Evolutionary conservation across 495 filamentous ascomycete genomes (phyloP).

Genomic region (Hypoxylon cercidicola): DNA sequence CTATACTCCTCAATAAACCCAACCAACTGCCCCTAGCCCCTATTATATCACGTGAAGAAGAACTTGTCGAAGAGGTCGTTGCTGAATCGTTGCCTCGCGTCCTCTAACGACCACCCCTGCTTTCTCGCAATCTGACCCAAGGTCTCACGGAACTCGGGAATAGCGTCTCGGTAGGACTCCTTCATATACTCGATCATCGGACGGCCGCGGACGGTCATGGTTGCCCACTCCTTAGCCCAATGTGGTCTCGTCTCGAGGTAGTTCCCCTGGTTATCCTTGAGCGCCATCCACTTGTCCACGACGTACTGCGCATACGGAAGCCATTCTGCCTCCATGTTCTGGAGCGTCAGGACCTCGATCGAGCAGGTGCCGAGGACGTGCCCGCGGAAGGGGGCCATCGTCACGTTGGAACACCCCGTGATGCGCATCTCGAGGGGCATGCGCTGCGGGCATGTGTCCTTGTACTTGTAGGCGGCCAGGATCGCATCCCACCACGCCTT

Average conservation of each 20-base stretch:
- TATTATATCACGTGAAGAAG: constrained; percentile 1
- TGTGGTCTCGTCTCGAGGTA: constrained; percentile 59
- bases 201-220: constrained; percentile 41
- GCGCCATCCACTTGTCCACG: constrained; percentile 59
- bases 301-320: constrained; percentile 56
- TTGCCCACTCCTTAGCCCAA: constrained; percentile 66
- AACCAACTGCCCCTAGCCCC: neutral
- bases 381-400: constrained; percentile 63
- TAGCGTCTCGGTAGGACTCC: constrained; percentile 57
- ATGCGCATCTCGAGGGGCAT: constrained; percentile 65
- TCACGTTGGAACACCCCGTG: constrained; percentile 59
- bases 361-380: constrained; percentile 58
- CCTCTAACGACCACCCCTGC: constrained; percentile 60
- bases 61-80: constrained; percentile 26
- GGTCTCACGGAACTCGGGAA: constrained; percentile 52
- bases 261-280: constrained; percentile 44
- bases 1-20: too few species aligned
- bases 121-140: constrained; percentile 55
- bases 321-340: constrained; percentile 58
- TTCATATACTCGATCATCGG: constrained; percentile 53
- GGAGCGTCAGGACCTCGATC: constrained; percentile 63
- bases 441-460: constrained; percentile 57
- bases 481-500: constrained; percentile 66
- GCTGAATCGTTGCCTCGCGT: constrained; percentile 38
- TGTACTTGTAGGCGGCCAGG: constrained; percentile 53